Percentiles rank a stretch among this genome's conserved stretches.
Conservation (phyloP, 345 rosid species). For the Sonneratia alba region DNA sequence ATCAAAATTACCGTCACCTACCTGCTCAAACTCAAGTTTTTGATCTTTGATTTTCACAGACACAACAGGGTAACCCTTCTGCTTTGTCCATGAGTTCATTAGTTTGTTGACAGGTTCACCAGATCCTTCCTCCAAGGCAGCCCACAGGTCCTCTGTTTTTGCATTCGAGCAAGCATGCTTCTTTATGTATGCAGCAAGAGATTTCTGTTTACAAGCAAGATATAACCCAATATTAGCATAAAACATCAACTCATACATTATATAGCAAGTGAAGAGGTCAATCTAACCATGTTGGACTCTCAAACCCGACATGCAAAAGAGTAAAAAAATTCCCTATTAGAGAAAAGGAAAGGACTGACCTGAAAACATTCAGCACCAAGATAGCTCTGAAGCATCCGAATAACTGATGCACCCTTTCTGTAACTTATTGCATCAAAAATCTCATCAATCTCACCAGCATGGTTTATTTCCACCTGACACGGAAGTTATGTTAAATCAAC, state of each 20-base stretch:
- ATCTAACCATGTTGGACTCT: background rate
- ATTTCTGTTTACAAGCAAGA: constrained; percentile 39
- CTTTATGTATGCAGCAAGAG: constrained; percentile 84
- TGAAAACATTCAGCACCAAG: constrained; percentile 89
- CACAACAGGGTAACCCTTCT: constrained; percentile 83
- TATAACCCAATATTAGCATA: background rate
- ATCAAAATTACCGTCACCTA: background rate
- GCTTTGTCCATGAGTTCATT: constrained; percentile 94
- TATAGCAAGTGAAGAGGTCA: background rate
- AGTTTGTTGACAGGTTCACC: constrained; percentile 86
- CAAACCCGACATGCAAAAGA: background rate
- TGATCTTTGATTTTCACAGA: constrained; percentile 57
- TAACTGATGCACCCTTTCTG: constrained; percentile 86
- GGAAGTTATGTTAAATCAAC: background rate
- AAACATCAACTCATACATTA: too few relatives aligned
- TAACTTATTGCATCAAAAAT: constrained; percentile 96
- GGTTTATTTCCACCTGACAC: constrained; percentile 79
- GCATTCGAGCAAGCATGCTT: constrained; percentile 71
- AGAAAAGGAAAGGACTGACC: constrained; percentile 32
- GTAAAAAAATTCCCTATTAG: background rate
- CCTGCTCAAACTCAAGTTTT: constrained; percentile 90
- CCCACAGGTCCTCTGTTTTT: constrained; percentile 89
- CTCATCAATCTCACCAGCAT: constrained; percentile 84
- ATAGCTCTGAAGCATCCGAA: constrained; percentile 93
- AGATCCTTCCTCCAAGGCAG: constrained; percentile 80